phyloP scores from a whole-genome alignment of 345 rosid genomes.

The Pistacia integerrima region DNA sequence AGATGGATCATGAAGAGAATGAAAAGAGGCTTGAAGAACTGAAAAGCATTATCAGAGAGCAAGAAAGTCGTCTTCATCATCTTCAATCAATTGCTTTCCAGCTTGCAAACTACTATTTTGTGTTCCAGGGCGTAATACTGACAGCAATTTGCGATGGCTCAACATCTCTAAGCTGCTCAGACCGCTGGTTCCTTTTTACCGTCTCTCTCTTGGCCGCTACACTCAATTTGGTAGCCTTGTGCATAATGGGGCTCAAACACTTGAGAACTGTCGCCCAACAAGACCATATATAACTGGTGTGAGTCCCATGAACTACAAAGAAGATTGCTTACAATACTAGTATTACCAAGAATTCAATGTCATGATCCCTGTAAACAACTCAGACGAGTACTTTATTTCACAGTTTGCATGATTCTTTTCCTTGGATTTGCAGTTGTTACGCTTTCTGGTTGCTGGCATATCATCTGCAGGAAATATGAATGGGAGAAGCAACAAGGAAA shows the following conservation, averaged over 20 bases:
- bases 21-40: slow-evolving; percentile 2
- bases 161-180: slow-evolving; percentile 1
- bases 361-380: not conserved
- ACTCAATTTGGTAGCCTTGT: slow-evolving; percentile 6
- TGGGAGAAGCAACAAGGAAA: no score
- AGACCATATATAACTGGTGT: not conserved
- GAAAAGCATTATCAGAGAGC: not conserved
- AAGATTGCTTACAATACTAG: no score
- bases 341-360: not conserved
- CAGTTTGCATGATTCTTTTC: not conserved
- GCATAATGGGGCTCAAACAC: not conserved
- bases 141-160: not conserved
- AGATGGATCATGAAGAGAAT: not conserved
- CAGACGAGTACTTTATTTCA: not conserved
- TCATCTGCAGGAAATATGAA: not conserved
- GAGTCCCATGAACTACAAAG: not conserved
- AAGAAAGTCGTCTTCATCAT: not conserved
- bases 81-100: slow-evolving; percentile 2
- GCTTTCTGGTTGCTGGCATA: not conserved
- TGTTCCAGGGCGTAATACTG: not conserved
- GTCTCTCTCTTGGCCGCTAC: not conserved
- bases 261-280: not conserved
- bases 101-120: slow-evolving; percentile 1
- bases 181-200: slow-evolving; percentile 3
- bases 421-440: not conserved